Percentiles rank a stretch among this genome's conserved stretches.
phyloP scores from a whole-genome alignment of 2,329 filamentous ascomycete species.

The Corniculantispora saksenae region DNA sequence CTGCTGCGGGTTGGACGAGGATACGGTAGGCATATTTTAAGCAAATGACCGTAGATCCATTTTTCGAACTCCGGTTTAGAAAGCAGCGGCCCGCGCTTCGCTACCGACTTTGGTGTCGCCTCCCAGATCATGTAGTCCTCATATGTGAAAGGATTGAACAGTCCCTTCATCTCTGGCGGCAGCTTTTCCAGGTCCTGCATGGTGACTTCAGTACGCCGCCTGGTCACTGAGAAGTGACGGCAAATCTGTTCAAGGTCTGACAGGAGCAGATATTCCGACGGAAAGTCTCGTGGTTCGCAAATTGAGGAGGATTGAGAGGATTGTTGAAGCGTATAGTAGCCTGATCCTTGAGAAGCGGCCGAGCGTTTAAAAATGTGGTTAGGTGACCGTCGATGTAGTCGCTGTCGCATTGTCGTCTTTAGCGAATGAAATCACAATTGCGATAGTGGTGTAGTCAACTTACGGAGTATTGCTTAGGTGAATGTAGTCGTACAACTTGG shows the following conservation, averaged over 20 bases:
- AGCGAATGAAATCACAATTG: background rate
- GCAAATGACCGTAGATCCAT: conserved; percentile 27
- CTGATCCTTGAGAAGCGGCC: conserved; percentile 28
- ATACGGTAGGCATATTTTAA: conserved; percentile 30
- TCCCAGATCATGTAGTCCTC: conserved; percentile 28
- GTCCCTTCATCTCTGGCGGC: conserved; percentile 13
- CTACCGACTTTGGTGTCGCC: background rate
- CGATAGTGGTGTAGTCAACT: conserved; percentile 17
- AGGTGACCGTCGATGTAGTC: conserved; percentile 33
- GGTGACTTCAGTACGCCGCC: background rate
- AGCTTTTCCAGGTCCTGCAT: background rate
- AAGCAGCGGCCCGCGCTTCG: conserved; percentile 18
- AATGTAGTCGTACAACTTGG: conserved; percentile 29
- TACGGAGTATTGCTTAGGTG: conserved; percentile 35
- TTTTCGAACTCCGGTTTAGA: conserved; percentile 25
- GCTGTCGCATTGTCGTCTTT: conserved; percentile 14
- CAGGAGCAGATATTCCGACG: conserved; percentile 34
- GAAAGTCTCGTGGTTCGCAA: conserved; percentile 27
- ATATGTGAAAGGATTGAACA: background rate
- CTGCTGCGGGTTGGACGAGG: conserved; percentile 20
- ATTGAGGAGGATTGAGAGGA: conserved; percentile 30
- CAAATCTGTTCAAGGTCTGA: conserved; percentile 26
- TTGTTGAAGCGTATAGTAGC: conserved; percentile 29
- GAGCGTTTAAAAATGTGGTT: conserved; percentile 26
- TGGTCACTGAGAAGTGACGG: conserved; percentile 28